These are phyloP conservation scores for Hebeloma cylindrosporum DNA, from an alignment of 768 basidiomycete species.

Conservation along the genomic window DNA sequence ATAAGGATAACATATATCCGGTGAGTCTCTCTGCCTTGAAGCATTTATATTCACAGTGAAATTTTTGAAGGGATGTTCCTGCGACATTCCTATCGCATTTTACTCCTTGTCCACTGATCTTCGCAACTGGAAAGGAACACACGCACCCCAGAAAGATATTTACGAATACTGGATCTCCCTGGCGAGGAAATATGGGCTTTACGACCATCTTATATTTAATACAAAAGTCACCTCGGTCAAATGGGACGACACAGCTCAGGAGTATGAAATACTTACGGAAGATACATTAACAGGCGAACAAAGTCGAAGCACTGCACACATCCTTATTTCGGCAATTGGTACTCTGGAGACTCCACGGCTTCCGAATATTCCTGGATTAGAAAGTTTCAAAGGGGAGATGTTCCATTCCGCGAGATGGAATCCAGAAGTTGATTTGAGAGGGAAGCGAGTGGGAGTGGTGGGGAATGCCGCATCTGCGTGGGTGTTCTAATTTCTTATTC, in stretches of 20 bases:
- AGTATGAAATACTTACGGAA: constrained; percentile 38
- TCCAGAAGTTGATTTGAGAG: constrained; percentile 35
- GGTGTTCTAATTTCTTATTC: constrained; percentile 22
- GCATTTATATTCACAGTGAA: not conserved
- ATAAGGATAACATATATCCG: constrained; percentile 39
- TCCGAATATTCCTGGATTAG: constrained; percentile 34
- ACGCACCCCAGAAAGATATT: constrained; percentile 42
- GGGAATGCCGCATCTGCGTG: constrained; percentile 60
- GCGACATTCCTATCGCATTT: constrained; percentile 42
- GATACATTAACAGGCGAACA: constrained; percentile 31
- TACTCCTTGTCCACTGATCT: constrained; percentile 51
- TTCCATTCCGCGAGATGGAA: constrained; percentile 60
- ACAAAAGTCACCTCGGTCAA: constrained; percentile 41
- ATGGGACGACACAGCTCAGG: constrained; percentile 41
- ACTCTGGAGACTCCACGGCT: constrained; percentile 45
- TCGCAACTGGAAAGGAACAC: constrained; percentile 44
- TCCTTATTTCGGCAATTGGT: constrained; percentile 53
- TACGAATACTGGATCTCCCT: constrained; percentile 44
- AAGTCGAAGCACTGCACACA: constrained; percentile 35
- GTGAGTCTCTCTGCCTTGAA: constrained; percentile 18
- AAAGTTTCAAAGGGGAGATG: constrained; percentile 44
- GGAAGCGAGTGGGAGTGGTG: constrained; percentile 55
- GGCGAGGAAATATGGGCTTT: constrained; percentile 42
- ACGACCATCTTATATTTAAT: constrained; percentile 41
- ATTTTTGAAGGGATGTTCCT: constrained; percentile 40